Evolutionary conservation across 2,329 filamentous ascomycete genomes (phyloP).

Genomic region (Curvularia hawaiiensis): DNA sequence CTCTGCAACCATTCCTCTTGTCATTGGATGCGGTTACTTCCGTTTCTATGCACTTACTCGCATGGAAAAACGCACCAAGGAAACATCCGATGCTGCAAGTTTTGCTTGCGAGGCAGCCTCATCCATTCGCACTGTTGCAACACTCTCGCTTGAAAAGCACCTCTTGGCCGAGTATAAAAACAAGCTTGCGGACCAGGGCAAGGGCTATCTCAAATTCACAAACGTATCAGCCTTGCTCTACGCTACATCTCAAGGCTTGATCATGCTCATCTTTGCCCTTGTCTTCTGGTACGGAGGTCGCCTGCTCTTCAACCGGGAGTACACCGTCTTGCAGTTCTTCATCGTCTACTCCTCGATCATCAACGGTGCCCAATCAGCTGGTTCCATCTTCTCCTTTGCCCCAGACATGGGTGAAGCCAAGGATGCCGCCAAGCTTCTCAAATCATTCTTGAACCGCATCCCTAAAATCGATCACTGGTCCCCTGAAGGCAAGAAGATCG

Average conservation of each 20-base stretch:
- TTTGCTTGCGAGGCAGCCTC: constrained; percentile 95
- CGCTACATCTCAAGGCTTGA: constrained; percentile 80
- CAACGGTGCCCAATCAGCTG: constrained; percentile 90
- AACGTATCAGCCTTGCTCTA: constrained; percentile 79
- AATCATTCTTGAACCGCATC: constrained; percentile 80
- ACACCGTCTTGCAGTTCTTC: constrained; percentile 86
- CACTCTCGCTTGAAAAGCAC: constrained; percentile 83
- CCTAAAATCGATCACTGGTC: constrained; percentile 67
- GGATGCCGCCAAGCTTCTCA: constrained; percentile 79
- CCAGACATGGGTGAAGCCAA: constrained; percentile 97
- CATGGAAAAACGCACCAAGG: constrained; percentile 75
- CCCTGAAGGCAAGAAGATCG: constrained; percentile 54
- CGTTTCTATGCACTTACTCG: constrained; percentile 88
- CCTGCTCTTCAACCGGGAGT: constrained; percentile 50
- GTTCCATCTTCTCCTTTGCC: constrained; percentile 90
- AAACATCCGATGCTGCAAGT: constrained; percentile 80
- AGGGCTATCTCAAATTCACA: constrained; percentile 72
- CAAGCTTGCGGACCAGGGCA: constrained; percentile 72
- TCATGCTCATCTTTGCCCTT: constrained; percentile 51
- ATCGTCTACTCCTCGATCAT: constrained; percentile 86
- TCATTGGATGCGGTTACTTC: constrained; percentile 82
- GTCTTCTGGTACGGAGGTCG: constrained; percentile 48
- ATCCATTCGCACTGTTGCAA: constrained; percentile 93
- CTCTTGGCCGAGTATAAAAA: constrained; percentile 75
- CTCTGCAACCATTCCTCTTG: constrained; percentile 75